phyloP scores from a whole-genome alignment of 116 monocot genomes.

The Papilionanthe hybrid region DNA sequence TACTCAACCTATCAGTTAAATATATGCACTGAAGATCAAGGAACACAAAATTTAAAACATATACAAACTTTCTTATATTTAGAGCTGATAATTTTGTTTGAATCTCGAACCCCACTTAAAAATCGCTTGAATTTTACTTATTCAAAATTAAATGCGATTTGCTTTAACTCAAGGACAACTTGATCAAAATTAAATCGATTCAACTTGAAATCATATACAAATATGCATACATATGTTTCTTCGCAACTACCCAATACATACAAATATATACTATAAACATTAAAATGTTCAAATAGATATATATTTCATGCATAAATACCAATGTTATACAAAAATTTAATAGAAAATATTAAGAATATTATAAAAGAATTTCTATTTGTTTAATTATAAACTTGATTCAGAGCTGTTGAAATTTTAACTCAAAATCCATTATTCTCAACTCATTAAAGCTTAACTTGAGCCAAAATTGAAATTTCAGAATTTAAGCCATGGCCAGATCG shows the following conservation, averaged over 20 bases:
- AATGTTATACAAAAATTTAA: not conserved
- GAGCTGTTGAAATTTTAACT: too few relatives aligned
- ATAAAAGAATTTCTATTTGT: too few relatives aligned
- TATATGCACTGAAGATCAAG: not conserved
- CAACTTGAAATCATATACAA: too few relatives aligned
- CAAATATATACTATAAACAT: not conserved
- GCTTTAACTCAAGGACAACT: not conserved
- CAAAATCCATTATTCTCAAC: too few relatives aligned
- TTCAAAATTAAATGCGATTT: not conserved
- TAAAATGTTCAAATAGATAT: not conserved
- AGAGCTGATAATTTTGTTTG: not conserved
- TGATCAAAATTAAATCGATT: not conserved
- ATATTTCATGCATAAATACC: not conserved
- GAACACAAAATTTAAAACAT: not conserved
- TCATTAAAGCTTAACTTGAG: too few relatives aligned
- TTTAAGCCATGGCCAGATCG: too few relatives aligned
- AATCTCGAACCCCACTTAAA: not conserved
- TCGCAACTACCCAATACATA: not conserved
- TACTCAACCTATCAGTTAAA: conserved; percentile 19
- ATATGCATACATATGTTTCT: too few relatives aligned
- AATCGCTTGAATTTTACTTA: not conserved
- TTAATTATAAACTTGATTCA: too few relatives aligned
- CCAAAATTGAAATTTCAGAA: too few relatives aligned
- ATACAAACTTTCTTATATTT: not conserved
- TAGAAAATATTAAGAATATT: not conserved